These are phyloP conservation scores for Jimgerdemannia flammicorona DNA, from an alignment of 192 early-diverging fungal species.

Conservation along the genomic window DNA sequence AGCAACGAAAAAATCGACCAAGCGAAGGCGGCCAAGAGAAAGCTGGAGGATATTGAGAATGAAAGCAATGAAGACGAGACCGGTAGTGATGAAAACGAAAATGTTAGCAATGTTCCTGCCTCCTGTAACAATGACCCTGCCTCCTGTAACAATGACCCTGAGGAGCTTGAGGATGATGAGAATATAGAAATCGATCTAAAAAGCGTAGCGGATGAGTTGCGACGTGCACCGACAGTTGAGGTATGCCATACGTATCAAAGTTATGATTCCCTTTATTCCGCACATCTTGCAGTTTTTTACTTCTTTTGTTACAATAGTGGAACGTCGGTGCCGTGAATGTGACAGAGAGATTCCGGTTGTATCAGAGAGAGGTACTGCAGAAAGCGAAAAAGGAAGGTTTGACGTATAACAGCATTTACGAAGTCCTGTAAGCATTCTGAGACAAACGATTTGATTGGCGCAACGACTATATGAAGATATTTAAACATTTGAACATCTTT, in stretches of 20 bases:
- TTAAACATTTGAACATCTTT: not conserved
- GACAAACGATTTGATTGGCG: slow-evolving; percentile 1
- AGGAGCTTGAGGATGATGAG: slow-evolving; percentile 7
- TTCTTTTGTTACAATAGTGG: slow-evolving; percentile 15
- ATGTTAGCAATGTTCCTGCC: slow-evolving; percentile 6
- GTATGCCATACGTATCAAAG: slow-evolving; percentile 14
- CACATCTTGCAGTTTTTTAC: slow-evolving; percentile 2
- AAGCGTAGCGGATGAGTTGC: slow-evolving; percentile 6
- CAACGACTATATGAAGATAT: slow-evolving; percentile 14
- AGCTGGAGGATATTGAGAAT: slow-evolving; percentile 1
- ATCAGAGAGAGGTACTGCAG: slow-evolving; percentile 15
- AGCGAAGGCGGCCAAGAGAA: not conserved
- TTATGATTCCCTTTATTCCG: not conserved
- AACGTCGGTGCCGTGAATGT: slow-evolving; percentile 6
- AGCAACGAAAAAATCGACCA: not conserved
- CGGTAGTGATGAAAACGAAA: not conserved
- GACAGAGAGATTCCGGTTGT: slow-evolving; percentile 9
- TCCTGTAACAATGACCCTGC: slow-evolving; percentile 6
- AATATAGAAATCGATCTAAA: slow-evolving; percentile 14
- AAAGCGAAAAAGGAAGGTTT: slow-evolving; percentile 11
- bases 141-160: slow-evolving; percentile 8
- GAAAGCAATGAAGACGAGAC: not conserved
- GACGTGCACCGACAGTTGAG: slow-evolving; percentile 3
- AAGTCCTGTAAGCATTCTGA: slow-evolving; percentile 16
- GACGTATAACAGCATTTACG: slow-evolving; percentile 8